A percentile compares a stretch with the other conserved stretches of the same genome.
phyloP scores from a whole-genome alignment of 2,329 filamentous ascomycete genomes.

The Penicillium paneum region DNA sequence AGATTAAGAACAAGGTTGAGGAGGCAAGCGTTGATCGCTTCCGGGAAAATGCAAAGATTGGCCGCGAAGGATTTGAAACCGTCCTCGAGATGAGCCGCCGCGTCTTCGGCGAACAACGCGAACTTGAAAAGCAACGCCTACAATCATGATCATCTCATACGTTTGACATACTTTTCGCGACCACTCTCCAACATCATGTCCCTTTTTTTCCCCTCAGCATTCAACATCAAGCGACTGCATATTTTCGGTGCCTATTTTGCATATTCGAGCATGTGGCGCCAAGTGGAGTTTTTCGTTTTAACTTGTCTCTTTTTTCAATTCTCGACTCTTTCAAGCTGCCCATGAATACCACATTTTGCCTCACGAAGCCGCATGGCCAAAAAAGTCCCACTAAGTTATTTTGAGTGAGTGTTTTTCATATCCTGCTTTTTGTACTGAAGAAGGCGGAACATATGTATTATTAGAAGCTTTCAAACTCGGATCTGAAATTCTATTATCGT shows the following conservation, averaged over 20 bases:
- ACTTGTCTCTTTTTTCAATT: not conserved
- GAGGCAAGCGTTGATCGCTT: slow-evolving; percentile 86
- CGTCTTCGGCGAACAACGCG: slow-evolving; percentile 86
- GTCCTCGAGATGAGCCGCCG: slow-evolving; percentile 90
- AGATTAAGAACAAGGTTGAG: slow-evolving; percentile 94
- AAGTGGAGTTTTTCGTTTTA: slow-evolving; percentile 22
- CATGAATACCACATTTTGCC: slow-evolving; percentile 9
- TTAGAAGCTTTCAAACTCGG: slow-evolving; percentile 12
- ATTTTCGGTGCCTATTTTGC: slow-evolving; percentile 24
- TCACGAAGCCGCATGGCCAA: slow-evolving; percentile 8
- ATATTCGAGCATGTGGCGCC: slow-evolving; percentile 24
- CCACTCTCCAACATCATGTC: not conserved
- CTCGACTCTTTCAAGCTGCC: slow-evolving; percentile 4
- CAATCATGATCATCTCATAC: slow-evolving; percentile 20
- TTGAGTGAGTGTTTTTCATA: slow-evolving; percentile 3
- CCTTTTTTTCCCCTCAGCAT: slow-evolving; percentile 6
- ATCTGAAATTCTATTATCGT: slow-evolving; percentile 11
- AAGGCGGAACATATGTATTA: slow-evolving; percentile 11
- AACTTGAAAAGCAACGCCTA: slow-evolving; percentile 52
- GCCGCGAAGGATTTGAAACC: slow-evolving; percentile 89
- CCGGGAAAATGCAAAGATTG: slow-evolving; percentile 84
- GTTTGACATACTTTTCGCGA: not conserved
- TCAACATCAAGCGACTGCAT: slow-evolving; percentile 34
- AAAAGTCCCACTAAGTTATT: slow-evolving; percentile 13
- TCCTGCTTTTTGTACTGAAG: not conserved